Evolutionary conservation across 768 basidiomycete species (phyloP), one percentile per base, ranked within the genome.

Genomic region (Phaeotremella skinneri): DNA sequence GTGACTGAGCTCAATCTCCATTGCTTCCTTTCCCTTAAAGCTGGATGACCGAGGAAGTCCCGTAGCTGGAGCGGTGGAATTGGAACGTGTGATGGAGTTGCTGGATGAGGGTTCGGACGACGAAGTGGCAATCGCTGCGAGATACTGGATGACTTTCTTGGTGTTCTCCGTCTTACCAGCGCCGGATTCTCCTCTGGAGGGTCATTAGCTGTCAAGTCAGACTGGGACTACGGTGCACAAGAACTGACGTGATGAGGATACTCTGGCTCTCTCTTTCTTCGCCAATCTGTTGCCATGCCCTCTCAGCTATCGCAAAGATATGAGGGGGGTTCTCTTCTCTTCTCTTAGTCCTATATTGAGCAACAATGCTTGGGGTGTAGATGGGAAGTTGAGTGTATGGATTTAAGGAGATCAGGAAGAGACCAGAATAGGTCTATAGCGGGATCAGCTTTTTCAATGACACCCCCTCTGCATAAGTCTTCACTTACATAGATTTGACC

Each of bases 111-210:
- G 78, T 67, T 92, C 90, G 11, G 90, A 85, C 1, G 67, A 49
- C 2, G 70, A 55, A 7, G 59, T 51, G 1, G 96, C 96, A 66
- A 98, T 97, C 5, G 96, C 91, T 0, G 96, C 94, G 41, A 99
- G 85, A 78, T 98, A 99, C 76, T 98, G 96, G 55, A 99, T 99
- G 70, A 98, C 94, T 73, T 98, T 98, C 83, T 99, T 98, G 50
- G 81, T 82, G 79, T 94, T 98, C 75, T 98, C 96, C 1, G 96
- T 99, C 81, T 98, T 99, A 43, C 96, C 96, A 2, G 96, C 96
- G 32, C 96, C 96, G 6, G 96, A 98, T 81, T 99, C 96, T 42
- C 96, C 96, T 7, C 93, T 96, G 67, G 0, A 45, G 21, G 17
- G 20, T 23, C 4, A 63, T 58, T 31, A 62, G 37, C 55, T 17